Percentiles rank a stretch among this genome's conserved stretches.
These are phyloP conservation scores for Paramecium bursaria DNA, from an alignment of 73 alveolate species.

Conservation along the genomic window DNA sequence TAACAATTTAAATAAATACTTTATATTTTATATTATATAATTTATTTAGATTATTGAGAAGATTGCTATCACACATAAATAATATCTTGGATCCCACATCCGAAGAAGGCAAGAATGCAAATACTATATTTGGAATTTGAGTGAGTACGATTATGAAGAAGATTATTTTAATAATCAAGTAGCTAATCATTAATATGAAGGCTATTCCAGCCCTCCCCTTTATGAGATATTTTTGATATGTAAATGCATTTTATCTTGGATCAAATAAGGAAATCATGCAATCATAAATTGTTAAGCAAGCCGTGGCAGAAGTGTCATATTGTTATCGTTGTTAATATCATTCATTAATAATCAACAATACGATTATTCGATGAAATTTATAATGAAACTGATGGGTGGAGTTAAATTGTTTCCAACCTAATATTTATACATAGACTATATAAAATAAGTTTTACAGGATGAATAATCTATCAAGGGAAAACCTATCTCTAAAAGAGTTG, in stretches of 20 bases:
- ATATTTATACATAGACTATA: no score
- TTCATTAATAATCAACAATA: background rate
- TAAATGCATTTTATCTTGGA: constrained; percentile 44
- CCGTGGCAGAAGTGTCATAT: constrained; percentile 44
- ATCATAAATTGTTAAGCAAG: constrained; percentile 47
- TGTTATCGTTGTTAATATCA: background rate
- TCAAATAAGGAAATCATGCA: constrained; percentile 24
- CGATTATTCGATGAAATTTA: no score
- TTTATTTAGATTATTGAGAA: no score
- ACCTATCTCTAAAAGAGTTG: no score
- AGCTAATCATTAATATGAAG: constrained; percentile 15
- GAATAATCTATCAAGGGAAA: no score
- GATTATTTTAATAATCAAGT: constrained; percentile 43
- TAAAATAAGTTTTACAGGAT: no score
- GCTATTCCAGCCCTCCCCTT: constrained; percentile 44
- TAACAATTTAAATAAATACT: no score
- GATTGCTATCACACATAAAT: no score
- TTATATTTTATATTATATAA: no score
- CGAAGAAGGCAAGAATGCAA: constrained; percentile 19
- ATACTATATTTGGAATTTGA: constrained; percentile 50
- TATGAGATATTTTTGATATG: constrained; percentile 46
- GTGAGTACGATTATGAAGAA: constrained; percentile 43
- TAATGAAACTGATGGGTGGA: no score
- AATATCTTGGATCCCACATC: constrained; percentile 58
- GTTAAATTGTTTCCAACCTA: no score